A percentile compares a stretch with the other conserved stretches of the same genome.
Evolutionary conservation across 306 rosid genomes (phyloP).

Genomic region (Crotalaria pallida): DNA sequence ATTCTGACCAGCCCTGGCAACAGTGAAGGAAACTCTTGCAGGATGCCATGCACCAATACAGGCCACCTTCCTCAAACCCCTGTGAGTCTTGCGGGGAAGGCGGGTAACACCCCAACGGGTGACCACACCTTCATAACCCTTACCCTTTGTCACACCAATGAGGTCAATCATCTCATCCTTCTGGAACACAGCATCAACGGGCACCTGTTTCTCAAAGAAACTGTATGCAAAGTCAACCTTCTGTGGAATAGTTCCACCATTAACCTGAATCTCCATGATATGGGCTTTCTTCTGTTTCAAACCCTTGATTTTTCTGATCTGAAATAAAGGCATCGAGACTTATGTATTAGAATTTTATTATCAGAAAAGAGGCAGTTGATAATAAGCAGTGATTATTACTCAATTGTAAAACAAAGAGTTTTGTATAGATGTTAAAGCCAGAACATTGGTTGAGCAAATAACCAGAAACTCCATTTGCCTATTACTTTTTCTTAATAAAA

Average conservation of each 20-base stretch:
- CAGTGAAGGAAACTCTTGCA: constrained; percentile 84
- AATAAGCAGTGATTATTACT: neutral
- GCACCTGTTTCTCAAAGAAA: constrained; percentile 84
- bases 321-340: neutral
- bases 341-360: neutral
- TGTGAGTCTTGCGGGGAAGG: constrained; percentile 85
- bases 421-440: too few relatives aligned
- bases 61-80: constrained; percentile 89
- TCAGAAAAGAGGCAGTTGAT: neutral
- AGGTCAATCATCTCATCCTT: constrained; percentile 88
- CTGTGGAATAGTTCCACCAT: constrained; percentile 66
- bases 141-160: constrained; percentile 85
- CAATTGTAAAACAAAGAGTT: neutral
- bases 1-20: constrained; percentile 92
- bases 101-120: constrained; percentile 93
- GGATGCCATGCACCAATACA: constrained; percentile 99
- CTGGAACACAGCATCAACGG: constrained; percentile 87
- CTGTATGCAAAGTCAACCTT: constrained; percentile 66
- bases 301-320: constrained; percentile 85
- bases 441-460: neutral
- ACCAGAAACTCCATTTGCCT: neutral
- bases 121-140: constrained; percentile 88
- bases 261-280: constrained; percentile 81
- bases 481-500: neutral
- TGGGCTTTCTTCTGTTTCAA: constrained; percentile 91